Percentiles rank a stretch among this genome's conserved stretches.
Conservation (phyloP, 495 filamentous ascomycete species). For the Neurospora pannonica region DNA sequence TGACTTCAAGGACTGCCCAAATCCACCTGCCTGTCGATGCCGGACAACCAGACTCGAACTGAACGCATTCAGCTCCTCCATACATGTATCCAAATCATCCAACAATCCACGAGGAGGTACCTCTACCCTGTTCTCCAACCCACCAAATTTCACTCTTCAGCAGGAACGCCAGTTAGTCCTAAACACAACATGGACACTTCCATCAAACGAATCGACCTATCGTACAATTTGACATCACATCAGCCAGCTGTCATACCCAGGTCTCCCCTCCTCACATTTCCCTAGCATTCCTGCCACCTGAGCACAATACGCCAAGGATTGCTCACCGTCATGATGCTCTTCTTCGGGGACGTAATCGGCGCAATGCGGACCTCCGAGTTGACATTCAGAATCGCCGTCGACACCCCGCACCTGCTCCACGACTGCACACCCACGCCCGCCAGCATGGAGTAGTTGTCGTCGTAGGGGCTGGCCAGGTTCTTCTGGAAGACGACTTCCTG, state of each 20-base stretch:
- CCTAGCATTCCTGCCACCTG: conserved; percentile 12
- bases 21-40: too few relatives aligned
- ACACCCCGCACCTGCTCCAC: conserved; percentile 22
- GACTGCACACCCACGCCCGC: conserved; percentile 23
- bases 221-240: background rate
- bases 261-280: background rate
- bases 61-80: too few relatives aligned
- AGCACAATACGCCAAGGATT: conserved; percentile 3
- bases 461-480: conserved; percentile 21
- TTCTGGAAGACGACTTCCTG: conserved; percentile 29
- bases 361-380: conserved; percentile 28
- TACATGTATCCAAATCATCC: too few relatives aligned
- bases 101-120: too few relatives aligned
- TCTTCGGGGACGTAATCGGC: conserved; percentile 14
- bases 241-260: background rate
- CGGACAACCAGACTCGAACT: too few relatives aligned
- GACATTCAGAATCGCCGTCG: conserved; percentile 26
- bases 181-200: conserved; percentile 20
- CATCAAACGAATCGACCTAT: conserved; percentile 25
- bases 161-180: conserved; percentile 16
- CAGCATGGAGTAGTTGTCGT: conserved; percentile 23
- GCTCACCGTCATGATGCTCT: conserved; percentile 23
- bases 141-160: background rate
- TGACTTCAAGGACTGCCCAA: too few relatives aligned
- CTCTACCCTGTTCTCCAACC: too few relatives aligned